Percentiles rank a stretch among this genome's conserved stretches.
Evolutionary conservation across 169 alveolate species (phyloP).

Genomic region (Besnoitia besnoiti): DNA sequence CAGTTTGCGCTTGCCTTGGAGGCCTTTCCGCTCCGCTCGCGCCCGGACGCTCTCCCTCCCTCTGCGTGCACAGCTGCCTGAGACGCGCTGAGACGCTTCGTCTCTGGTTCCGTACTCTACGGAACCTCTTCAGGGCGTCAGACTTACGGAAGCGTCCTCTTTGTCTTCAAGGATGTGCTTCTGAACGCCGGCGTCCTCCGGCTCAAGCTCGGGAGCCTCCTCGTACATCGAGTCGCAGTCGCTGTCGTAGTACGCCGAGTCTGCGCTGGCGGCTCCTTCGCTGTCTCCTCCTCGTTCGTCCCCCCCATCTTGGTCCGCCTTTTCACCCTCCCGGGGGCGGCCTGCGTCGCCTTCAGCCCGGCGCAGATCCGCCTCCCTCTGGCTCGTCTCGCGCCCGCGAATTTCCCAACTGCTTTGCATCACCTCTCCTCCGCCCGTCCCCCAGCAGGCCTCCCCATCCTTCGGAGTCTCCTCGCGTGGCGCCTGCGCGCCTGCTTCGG

Average conservation of each 20-base stretch:
- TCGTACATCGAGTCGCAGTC: slow-evolving; percentile 39
- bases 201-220: background rate
- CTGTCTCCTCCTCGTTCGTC: background rate
- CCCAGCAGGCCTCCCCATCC: background rate
- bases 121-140: too few species aligned
- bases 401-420: too few species aligned
- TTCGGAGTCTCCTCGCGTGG: background rate
- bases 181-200: background rate
- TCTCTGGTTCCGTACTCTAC: too few species aligned
- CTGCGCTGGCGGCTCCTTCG: background rate
- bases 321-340: background rate
- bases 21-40: too few species aligned
- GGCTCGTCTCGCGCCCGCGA: background rate
- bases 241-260: background rate
- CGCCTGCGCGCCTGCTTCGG: background rate
- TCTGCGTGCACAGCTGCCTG: too few species aligned
- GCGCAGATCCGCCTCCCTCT: background rate
- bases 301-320: background rate
- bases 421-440: background rate
- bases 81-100: too few species aligned
- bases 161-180: background rate
- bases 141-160: background rate
- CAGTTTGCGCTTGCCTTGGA: too few species aligned
- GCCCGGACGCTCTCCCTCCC: too few species aligned
- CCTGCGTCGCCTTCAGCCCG: too few species aligned